These are phyloP conservation scores for Naganishia albida DNA, from an alignment of 1,284 basidiomycete genomes.

Conservation along the genomic window DNA sequence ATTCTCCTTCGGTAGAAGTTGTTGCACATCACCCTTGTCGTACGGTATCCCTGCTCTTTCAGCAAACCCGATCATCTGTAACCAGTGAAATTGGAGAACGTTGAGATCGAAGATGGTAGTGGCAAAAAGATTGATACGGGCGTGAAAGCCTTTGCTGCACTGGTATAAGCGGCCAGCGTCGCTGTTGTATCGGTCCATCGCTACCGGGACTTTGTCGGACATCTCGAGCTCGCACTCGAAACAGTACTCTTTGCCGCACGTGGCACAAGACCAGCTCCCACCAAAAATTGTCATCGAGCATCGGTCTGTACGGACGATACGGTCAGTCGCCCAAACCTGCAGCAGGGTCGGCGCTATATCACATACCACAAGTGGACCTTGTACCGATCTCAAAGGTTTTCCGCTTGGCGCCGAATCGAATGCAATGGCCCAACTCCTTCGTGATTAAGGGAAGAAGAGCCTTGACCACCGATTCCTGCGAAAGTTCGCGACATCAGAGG, in stretches of 20 bases:
- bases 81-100: constrained; percentile 62
- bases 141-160: constrained; percentile 35
- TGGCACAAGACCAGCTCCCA: constrained; percentile 80
- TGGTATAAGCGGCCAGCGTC: background rate
- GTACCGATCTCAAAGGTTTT: constrained; percentile 74
- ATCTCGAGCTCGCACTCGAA: constrained; percentile 72
- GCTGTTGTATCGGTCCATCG: background rate
- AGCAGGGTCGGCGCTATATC: constrained; percentile 43
- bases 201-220: constrained; percentile 56
- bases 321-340: constrained; percentile 12
- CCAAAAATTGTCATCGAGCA: constrained; percentile 91
- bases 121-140: constrained; percentile 66
- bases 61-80: constrained; percentile 30
- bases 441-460: constrained; percentile 69
- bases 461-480: constrained; percentile 62
- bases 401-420: constrained; percentile 64
- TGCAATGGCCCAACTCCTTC: constrained; percentile 68
- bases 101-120: constrained; percentile 71
- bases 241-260: constrained; percentile 89
- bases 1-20: constrained; percentile 17
- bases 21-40: constrained; percentile 13
- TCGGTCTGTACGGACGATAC: constrained; percentile 62
- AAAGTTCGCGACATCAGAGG: background rate
- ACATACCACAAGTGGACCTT: constrained; percentile 74
- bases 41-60: constrained; percentile 10